Evolutionary conservation across 83 land plant genomes (phyloP), one percentile per base, ranked within the genome.

Genomic region (Diphasiastrum complanatum): DNA sequence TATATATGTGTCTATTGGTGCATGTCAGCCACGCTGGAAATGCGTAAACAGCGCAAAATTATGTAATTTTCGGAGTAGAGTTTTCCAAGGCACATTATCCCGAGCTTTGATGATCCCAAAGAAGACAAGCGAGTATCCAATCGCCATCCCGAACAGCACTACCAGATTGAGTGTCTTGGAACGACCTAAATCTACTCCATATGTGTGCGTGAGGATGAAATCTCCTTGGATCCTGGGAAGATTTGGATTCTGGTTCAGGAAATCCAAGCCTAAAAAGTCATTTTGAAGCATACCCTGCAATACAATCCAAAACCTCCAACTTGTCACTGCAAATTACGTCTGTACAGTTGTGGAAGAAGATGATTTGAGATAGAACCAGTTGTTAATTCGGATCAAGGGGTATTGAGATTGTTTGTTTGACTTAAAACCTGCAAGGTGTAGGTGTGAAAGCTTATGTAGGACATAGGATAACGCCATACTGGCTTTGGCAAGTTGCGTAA

Each of bases 401-500:
- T 31, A 4, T 53, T 16, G 3, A 4, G 18, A 53, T 14, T 2
- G 18, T 3, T n/a, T 3, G 33, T 16, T n/a, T 14, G 28, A 20
- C 6, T 3, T 30, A 5, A 53, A 3, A 67, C 70, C 67, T 79
- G 80, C 34, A 63, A 29, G 12, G 73, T 70, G 33, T 74, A 78
- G 40, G 51, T 58, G 53, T 78, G 73, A 62, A 85, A 85, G 30
- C 61, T 33, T 29, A 85, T 70, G 58, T 85, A 70, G 33, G 66
- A 76, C 50, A 78, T 20, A 4, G 89, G 89, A 41, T 81, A 85
- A 18, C 35, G 66, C 89, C 85, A 81, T 1, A 85, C 45, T 1
- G 75, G 75, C 28, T 61, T 60, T 0, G 89, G 89, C 10, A 81
- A 46, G 47, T 84, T 78, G 25, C 67, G 27, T 0, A 76, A 81